Conservation (phyloP, 129 eudicot species). For the Tagetes patula region DNA sequence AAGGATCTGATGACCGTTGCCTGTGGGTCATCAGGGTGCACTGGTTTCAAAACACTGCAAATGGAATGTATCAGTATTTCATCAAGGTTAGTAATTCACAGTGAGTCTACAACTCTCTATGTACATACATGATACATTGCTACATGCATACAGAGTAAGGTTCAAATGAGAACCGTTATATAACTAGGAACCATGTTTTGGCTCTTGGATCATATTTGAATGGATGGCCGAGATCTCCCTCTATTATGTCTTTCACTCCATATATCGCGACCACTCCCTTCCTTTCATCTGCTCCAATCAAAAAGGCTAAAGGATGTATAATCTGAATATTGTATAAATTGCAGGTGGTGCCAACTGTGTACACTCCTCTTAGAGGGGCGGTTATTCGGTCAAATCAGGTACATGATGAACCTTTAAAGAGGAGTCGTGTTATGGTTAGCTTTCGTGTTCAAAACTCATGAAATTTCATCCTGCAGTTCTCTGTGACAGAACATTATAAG, state of each 20-base stretch:
- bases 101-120: constrained; percentile 1
- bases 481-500: constrained; percentile 88
- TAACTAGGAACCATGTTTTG: neutral
- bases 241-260: neutral
- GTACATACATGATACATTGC: constrained; percentile 6
- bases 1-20: constrained; percentile 11
- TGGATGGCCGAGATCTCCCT: neutral
- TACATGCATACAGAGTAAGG: neutral
- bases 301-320: no score
- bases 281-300: no score
- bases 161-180: neutral
- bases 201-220: neutral
- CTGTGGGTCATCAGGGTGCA: constrained; percentile 45
- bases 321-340: constrained; percentile 12
- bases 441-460: constrained; percentile 1
- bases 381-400: constrained; percentile 89
- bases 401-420: constrained; percentile 6
- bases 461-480: constrained; percentile 52
- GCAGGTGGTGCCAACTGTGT: constrained; percentile 89
- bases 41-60: constrained; percentile 58
- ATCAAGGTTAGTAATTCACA: constrained; percentile 55
- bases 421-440: constrained; percentile 5
- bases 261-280: neutral
- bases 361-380: constrained; percentile 65
- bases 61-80: constrained; percentile 82